Evolutionary conservation across 2,329 filamentous ascomycete species (phyloP), one percentile per base, ranked within the genome.

Genomic region (Hymenoscyphus fraxineus): DNA sequence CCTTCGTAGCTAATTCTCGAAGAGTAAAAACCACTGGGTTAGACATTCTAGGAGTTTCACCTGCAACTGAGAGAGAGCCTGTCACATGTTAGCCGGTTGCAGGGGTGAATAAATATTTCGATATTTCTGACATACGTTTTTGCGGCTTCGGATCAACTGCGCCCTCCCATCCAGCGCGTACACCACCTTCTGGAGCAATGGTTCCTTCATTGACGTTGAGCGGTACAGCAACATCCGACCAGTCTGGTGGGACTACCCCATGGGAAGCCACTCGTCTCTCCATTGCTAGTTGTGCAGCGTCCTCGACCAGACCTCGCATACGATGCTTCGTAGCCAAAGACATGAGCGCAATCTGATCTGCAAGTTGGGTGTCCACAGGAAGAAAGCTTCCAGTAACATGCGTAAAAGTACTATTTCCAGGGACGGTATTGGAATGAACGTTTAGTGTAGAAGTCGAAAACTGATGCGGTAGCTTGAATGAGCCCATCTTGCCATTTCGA

Each of bases 291-390:
- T 83, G 83, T 62, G 88, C 85, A 12, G 92, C 88, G 71, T 97
- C 93, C 73, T 93, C 90, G 3, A 97, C 74, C 38, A 97, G 78
- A 13, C 87, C 85, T 61, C 91, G 84, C 44, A 97, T 71, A 35
- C 92, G 85, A 70, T 96, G 90, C 74, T 94, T 92, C 10, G 92
- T 88, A 19, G 91, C 91, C 64, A 97, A 83, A 6, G 92, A 95
- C 64, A 97, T 76, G 16, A 97, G 81, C 32, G 91, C 90, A 56
- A 97, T 79, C 69, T 97, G 90, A 66, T 97, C 93, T 15, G 90
- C 89, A 40, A 97, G 80, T 62, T 85, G 87, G 1, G 91, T 86
- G 55, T 93, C 90, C 41, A 89, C 87, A 0, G 95, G 85, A 44
- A 96, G 85, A 62, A 90, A 92, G 22, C 86, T 86, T 1, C 88